Percentiles rank a stretch among this genome's conserved stretches.
These are phyloP conservation scores for Sugiyamaella smithiae DNA, from an alignment of 805 yeast species.

Conservation along the genomic window DNA sequence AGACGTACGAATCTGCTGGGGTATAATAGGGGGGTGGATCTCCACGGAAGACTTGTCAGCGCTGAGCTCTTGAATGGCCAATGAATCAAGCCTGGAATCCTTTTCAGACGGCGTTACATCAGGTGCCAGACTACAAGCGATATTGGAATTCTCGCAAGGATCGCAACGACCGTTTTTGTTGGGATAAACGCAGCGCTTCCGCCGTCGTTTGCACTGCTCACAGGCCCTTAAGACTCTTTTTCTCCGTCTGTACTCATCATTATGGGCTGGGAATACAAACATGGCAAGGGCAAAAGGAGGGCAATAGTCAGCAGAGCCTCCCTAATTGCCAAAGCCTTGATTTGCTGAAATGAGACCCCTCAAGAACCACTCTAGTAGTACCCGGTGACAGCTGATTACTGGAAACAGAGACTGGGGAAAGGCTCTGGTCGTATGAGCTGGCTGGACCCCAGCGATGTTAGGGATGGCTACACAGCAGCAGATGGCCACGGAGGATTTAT, in stretches of 20 bases:
- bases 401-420: too few species aligned
- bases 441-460: slow-evolving; percentile 1
- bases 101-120: slow-evolving; percentile 17
- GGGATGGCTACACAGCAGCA: too few species aligned
- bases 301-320: too few species aligned
- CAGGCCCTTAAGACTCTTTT: slow-evolving; percentile 44
- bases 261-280: slow-evolving; percentile 45
- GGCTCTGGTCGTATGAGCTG: too few species aligned
- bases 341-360: too few species aligned
- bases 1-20: background rate
- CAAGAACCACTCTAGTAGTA: too few species aligned
- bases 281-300: too few species aligned
- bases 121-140: slow-evolving; percentile 32
- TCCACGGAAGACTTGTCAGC: too few species aligned
- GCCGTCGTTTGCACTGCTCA: slow-evolving; percentile 39
- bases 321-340: too few species aligned
- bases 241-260: slow-evolving; percentile 40
- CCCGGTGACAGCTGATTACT: too few species aligned
- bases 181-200: slow-evolving; percentile 37
- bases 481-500: background rate
- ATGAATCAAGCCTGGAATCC: too few species aligned
- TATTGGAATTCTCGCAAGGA: slow-evolving; percentile 34
- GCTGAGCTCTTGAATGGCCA: too few species aligned
- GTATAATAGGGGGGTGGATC: background rate
- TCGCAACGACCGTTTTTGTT: slow-evolving; percentile 30